Evolutionary conservation across 495 filamentous ascomycete genomes (phyloP).

Genomic region (Annulohypoxylon maeteangense): DNA sequence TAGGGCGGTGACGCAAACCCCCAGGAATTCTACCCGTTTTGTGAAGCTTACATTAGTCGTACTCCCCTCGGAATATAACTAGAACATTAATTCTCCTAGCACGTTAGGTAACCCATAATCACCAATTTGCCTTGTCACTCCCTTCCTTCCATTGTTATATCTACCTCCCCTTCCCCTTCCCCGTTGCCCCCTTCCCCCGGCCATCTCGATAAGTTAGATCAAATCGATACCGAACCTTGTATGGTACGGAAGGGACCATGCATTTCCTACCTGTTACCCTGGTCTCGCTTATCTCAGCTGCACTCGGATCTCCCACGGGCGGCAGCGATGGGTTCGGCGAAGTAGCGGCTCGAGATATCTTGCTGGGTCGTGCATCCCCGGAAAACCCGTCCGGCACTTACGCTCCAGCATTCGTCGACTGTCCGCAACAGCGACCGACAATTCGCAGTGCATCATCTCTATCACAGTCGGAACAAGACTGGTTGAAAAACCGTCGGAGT

Average conservation of each 20-base stretch:
- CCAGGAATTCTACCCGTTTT: conserved; percentile 17
- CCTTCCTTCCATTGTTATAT: neutral
- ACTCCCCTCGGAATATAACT: conserved; percentile 24
- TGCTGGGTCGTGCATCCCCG: conserved; percentile 57
- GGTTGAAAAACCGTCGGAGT: conserved; percentile 65
- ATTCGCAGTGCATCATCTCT: conserved; percentile 65
- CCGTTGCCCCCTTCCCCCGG: neutral
- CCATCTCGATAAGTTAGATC: conserved; percentile 2
- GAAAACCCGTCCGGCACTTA: conserved; percentile 67
- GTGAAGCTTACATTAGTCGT: conserved; percentile 30
- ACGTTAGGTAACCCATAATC: conserved; percentile 9
- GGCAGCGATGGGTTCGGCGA: conserved; percentile 6
- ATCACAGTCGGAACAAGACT: conserved; percentile 74
- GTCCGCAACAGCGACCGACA: conserved; percentile 59
- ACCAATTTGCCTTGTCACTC: neutral
- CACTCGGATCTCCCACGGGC: conserved; percentile 31
- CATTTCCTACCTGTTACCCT: conserved; percentile 33
- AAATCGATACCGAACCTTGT: neutral
- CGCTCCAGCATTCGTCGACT: conserved; percentile 63
- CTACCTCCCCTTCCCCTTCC: neutral
- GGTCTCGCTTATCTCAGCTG: conserved; percentile 37
- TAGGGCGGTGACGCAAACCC: conserved; percentile 24
- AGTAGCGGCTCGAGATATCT: conserved; percentile 23
- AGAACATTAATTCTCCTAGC: conserved; percentile 10
- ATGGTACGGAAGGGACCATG: conserved; percentile 17